Evolutionary conservation across 1,284 basidiomycete species (phyloP), one percentile per base, ranked within the genome.

Genomic region (Cutaneotrichosporon daszewskae): DNA sequence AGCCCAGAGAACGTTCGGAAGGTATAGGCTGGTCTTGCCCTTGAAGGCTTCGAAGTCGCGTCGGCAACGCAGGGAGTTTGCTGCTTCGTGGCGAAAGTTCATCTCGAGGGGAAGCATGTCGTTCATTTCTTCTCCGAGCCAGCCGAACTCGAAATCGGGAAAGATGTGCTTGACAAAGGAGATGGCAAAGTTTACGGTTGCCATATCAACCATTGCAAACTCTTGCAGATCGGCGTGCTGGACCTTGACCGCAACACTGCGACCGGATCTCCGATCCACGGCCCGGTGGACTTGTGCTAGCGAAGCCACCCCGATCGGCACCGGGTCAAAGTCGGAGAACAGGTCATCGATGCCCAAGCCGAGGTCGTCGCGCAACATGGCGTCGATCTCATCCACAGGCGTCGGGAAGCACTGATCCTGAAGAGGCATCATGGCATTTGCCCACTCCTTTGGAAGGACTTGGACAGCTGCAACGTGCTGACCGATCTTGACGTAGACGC

Each of bases 191-290:
- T 64, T 65, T 51, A 70, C 59, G 13, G 66, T 73, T 3, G 60
- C 59, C 55, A 74, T 70, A 51, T 96, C 90, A 16, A 97, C 86
- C 74, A 86, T 79, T 47, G 84, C 88, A 66, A 96, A 99, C 40
- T 96, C 91, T 36, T 85, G 82, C 4, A 99, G 76, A 65, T 87
- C 86, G 4, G 95, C 91, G 68, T 98, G 95, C 77, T 98, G 94
- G 34, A 98, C 68, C 80, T 99, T 99, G 47, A 98, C 84, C 11
- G 95, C 95, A n/a, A 94, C 89, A 33, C 75, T 72, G 58, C 77
- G 76, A 1, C 86, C 84, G 2, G 83, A 81, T 34, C 79, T 74
- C 38, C 80, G 79, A 55, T 90, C 82, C 7, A 74, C 76, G 0
- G 85, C 95, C 16, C 84, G 79, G 70, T 98, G 95, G 6, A 98